phyloP scores from a whole-genome alignment of 768 basidiomycete genomes.

The Agrocybe praecox region DNA sequence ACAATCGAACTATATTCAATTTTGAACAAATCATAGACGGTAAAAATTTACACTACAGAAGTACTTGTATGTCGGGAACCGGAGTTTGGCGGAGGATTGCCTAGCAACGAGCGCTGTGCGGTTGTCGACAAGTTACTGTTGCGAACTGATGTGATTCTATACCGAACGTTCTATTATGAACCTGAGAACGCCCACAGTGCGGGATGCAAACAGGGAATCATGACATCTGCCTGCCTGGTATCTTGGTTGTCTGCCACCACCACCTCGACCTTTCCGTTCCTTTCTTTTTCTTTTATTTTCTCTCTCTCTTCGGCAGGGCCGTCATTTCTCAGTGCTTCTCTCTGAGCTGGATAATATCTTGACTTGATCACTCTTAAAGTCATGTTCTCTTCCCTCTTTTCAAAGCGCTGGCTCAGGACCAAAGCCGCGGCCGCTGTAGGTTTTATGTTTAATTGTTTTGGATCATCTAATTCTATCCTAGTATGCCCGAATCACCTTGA shows the following conservation, averaged over 20 bases:
- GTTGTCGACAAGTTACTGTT: neutral
- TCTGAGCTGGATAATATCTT: slow-evolving; percentile 17
- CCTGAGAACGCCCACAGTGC: neutral
- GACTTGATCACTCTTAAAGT: slow-evolving; percentile 5
- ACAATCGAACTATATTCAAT: too few species aligned
- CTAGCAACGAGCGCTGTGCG: neutral
- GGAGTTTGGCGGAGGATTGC: neutral
- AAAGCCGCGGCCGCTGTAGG: slow-evolving; percentile 16
- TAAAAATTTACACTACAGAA: too few species aligned
- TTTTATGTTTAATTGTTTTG: neutral
- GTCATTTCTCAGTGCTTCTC: slow-evolving; percentile 10
- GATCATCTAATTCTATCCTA: slow-evolving; percentile 12
- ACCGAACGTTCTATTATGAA: neutral
- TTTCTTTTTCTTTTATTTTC: slow-evolving; percentile 8
- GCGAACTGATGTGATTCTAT: neutral
- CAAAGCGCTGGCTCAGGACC: slow-evolving; percentile 16
- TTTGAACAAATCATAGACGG: too few species aligned
- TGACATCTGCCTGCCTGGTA: neutral
- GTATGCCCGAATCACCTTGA: slow-evolving; percentile 41
- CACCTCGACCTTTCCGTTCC: slow-evolving; percentile 4
- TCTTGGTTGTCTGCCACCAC: neutral
- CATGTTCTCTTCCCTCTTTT: slow-evolving; percentile 10
- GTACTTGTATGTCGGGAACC: too few species aligned
- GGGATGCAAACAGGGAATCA: neutral
- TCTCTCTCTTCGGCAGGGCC: slow-evolving; percentile 20